Evolutionary conservation across 352 stramenopile species (phyloP).

Genomic region (Pythium plurisporium): DNA sequence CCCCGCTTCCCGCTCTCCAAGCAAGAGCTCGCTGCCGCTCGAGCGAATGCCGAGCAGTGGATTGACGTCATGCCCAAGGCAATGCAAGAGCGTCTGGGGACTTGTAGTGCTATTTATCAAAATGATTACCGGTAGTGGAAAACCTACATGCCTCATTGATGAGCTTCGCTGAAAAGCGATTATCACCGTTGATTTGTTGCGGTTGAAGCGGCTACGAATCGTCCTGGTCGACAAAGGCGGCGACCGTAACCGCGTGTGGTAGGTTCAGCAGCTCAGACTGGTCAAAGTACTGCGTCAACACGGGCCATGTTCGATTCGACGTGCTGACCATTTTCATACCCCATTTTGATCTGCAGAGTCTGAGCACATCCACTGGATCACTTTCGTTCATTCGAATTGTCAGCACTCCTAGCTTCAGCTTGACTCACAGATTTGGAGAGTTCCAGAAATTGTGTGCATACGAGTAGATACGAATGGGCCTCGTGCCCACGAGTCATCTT

Average conservation of each 20-base stretch:
- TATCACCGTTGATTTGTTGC: no score
- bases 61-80: constrained; percentile 20
- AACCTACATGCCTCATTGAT: no score
- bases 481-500: not conserved
- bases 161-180: no score
- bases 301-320: constrained; percentile 9
- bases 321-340: constrained; percentile 1
- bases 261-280: not conserved
- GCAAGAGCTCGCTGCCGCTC: not conserved
- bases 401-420: constrained; percentile 8
- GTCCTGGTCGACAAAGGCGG: constrained; percentile 33
- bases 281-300: constrained; percentile 1
- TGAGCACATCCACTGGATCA: not conserved
- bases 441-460: not conserved
- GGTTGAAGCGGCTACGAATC: constrained; percentile 29
- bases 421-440: not conserved
- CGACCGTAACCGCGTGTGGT: constrained; percentile 12
- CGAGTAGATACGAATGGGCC: not conserved
- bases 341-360: not conserved
- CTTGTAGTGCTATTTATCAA: no score
- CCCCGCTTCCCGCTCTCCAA: constrained; percentile 14
- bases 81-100: constrained; percentile 16
- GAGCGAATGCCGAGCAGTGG: constrained; percentile 16
- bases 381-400: constrained; percentile 16
- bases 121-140: no score